Base-by-base conservation (phyloP, 306 rosid species). In the Alnus rubra region DNA sequence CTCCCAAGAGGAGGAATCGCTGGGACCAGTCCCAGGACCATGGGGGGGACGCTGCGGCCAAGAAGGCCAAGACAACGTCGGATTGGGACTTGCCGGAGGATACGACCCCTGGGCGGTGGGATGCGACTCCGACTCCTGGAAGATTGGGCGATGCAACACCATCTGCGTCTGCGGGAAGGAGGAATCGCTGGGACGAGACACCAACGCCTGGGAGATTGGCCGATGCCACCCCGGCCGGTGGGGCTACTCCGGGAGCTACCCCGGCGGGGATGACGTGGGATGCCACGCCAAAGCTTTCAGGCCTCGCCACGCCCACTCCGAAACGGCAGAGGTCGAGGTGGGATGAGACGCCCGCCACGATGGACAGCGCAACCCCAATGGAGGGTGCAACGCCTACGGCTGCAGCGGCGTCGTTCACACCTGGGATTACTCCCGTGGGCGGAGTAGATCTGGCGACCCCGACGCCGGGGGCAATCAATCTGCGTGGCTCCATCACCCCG, bases 251-350 rank as follows among this genome's bases (percentile, higher is more conserved):
- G 0, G 95, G 96, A 30, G 96, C 96, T 4, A 91, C 96, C 7
- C 96, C 96, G 0, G 88, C 96, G 0, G 93, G 96, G 53, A 90
- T 90, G 93, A 83, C 96, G 31, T 91, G 96, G 96, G 96, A 91
- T 77, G 90, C 93, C 6, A 91, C 96, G 0, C 96, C 93, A 0
- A 91, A 91, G 81, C 90, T 91, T 65, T 71, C 91, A 0, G 93
- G 96, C 48, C 71, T 91, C 59, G 91, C 96, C 35, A 91, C 96
- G 2, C 96, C 96, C 0, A 91, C 96, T 3, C 96, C 93, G 0
- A 89, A 91, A 62, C 83, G 49, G 63, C 96, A 91, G 87, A 84
- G 96, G 76, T 89, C 96, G 0, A 83, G 96, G 70, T 91, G 96
- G 96, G 96, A 91, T 76, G 96, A 91, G 87, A 91, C 96, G 1